Evolutionary conservation across 768 basidiomycete species (phyloP).

Genomic region (Macrocybe gigantea): DNA sequence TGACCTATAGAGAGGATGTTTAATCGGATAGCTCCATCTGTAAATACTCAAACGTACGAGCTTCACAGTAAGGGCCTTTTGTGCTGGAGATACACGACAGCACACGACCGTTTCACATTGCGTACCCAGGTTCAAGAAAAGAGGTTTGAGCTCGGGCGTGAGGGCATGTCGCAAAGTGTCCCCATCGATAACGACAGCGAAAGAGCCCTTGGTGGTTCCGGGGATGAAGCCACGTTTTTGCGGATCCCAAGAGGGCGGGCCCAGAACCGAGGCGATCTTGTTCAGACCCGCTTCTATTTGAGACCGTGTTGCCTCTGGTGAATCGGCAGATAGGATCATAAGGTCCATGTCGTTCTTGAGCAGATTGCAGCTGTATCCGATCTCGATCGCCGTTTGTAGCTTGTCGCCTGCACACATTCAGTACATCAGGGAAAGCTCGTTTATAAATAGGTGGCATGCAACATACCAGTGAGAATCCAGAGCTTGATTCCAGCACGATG

Average conservation of each 20-base stretch:
- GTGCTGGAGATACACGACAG: conserved; percentile 95
- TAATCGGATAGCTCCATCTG: conserved; percentile 1
- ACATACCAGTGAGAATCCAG: conserved; percentile 90
- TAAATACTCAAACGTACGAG: conserved; percentile 44
- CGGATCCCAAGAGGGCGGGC: conserved; percentile 62
- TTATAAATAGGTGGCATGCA: neutral
- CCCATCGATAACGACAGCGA: conserved; percentile 95
- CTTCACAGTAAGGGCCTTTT: conserved; percentile 96
- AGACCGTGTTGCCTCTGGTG: conserved; percentile 62
- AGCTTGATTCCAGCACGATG: conserved; percentile 94
- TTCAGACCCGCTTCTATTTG: conserved; percentile 92
- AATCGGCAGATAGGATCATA: conserved; percentile 92
- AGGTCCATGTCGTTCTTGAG: conserved; percentile 93
- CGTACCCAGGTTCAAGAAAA: conserved; percentile 90
- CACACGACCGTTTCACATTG: conserved; percentile 98
- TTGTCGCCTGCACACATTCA: conserved; percentile 67
- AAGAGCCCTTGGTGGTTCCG: conserved; percentile 54
- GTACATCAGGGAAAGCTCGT: neutral
- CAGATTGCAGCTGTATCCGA: conserved; percentile 93
- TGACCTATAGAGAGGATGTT: conserved; percentile 51
- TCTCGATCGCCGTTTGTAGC: conserved; percentile 96
- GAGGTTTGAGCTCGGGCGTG: conserved; percentile 64
- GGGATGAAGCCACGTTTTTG: conserved; percentile 64
- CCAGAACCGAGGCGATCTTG: conserved; percentile 85
- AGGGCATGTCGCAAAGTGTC: conserved; percentile 86